Evolutionary conservation across 345 rosid species (phyloP), one percentile per base, ranked within the genome.

Genomic region (Zanthoxylum bungeanum): DNA sequence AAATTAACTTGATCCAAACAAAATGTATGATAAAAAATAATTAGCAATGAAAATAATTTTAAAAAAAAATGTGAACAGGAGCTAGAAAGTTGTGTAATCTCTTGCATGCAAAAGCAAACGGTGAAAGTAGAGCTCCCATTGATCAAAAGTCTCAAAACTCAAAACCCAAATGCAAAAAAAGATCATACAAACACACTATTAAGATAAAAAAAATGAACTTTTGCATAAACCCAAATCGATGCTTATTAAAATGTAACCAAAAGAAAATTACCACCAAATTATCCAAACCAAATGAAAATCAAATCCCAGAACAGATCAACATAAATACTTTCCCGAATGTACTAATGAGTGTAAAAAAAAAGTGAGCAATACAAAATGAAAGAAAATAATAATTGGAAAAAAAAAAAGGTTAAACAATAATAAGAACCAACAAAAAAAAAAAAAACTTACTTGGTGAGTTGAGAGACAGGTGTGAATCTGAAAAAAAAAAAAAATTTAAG

Each of bases 81-180:
- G 57, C 57, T 14, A 46, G 60, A 59, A 11, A 46, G 44, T 22
- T 31, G 44, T n/a, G n/a, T 22, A 70, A 70, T 44, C 58, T n/a
- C 56, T 60, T 47, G 74, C 66, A 70, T 70, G 74, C 74, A 70
- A 70, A 60, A 46, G 17, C 40, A 57, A 19, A 37, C 25, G 24
- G 28, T 9, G 62, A 28, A 34, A 59, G 21, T 46, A 46, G n/a
- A 70, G 42, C 44, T 42, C 11, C 46, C 66, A 46, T 60, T 59
- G 46, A 70, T 58, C 46, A 58, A 33, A 70, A 31, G 9, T 22
- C 25, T 58, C n/a, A 27, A 28, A 58, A 58, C 40, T 70, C 42
- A 46, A 70, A 70, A 47, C 74, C 66, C 59, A 70, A 33, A 59
- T 22, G 58, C 46, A 47, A 47, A 59, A n/a, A n/a, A 60, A 22